Evolutionary conservation across 441 rosid species (phyloP).

Genomic region (Breynia disticha): DNA sequence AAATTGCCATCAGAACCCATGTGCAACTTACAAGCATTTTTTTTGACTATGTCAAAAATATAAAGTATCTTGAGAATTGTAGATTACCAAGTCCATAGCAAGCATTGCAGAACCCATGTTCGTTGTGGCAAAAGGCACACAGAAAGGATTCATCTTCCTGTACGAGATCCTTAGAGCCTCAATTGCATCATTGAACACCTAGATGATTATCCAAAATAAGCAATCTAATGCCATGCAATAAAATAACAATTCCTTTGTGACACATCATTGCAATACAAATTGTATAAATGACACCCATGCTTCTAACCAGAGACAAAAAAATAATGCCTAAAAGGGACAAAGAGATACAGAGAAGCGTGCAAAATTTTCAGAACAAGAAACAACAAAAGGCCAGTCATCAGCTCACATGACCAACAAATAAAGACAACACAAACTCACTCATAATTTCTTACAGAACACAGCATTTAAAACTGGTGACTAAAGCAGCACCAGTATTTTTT

Average conservation of each 20-base stretch:
- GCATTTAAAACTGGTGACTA: background rate
- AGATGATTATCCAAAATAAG: conserved; percentile 3
- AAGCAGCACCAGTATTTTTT: background rate
- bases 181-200: conserved; percentile 87
- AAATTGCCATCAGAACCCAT: conserved; percentile 9
- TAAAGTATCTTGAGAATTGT: conserved; percentile 11
- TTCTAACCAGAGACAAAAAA: too few species aligned
- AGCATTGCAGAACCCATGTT: conserved; percentile 99
- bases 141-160: conserved; percentile 89
- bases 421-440: background rate
- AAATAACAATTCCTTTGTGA: background rate
- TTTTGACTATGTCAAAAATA: conserved; percentile 9
- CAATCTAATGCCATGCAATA: background rate
- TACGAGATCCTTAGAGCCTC: conserved; percentile 85
- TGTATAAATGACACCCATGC: background rate
- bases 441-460: background rate
- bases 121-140: conserved; percentile 91
- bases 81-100: conserved; percentile 75
- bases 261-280: background rate
- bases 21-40: conserved; percentile 1
- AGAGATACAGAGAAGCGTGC: too few species aligned
- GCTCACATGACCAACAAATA: background rate
- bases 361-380: background rate
- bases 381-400: background rate
- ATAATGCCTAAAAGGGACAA: too few species aligned